Evolutionary conservation across 495 filamentous ascomycete genomes (phyloP), one percentile per base, ranked within the genome.

Genomic region (Cairneyella variabilis): DNA sequence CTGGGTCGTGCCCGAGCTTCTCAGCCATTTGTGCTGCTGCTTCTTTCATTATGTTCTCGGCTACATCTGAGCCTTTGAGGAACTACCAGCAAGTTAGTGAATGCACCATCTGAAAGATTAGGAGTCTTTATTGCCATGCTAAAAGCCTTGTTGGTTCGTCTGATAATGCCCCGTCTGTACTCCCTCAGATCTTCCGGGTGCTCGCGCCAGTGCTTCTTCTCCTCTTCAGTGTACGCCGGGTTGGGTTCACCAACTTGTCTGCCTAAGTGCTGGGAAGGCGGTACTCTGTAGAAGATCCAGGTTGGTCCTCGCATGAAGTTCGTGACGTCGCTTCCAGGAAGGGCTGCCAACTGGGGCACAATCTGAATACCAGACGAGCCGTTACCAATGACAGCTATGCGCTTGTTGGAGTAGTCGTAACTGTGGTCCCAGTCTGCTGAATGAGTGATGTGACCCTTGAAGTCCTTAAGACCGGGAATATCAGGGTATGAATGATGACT

Each of bases 301-400:
- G 38, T 46, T 43, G 10, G 12, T 6, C 67, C 66, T 10, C 67
- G 34, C 12, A 69, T 46, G 21, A 50, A 70, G 48, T 34, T 66
- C 30, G 20, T 65, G 43, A 54, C 69, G 80, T 78, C 77, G 80
- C 21, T 75, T 78, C 1, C 72, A 30, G 66, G 62, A 27, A 71
- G 64, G 20, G 66, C 59, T 17, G 73, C 75, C 40, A 78, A 64
- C 0, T 62, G 64, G 4, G 74, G 74, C 6, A 81, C 64, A 25
- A 77, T 70, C 45, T 81, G 77, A n/a, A 61, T 76, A 69, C 26
- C 59, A 56, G 41, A 76, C 74, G 17, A 73, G 52, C 38, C 72
- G 71, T 48, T 79, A 69, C 74, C 74, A 38, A 79, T 68, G 10
- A 76, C 64, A 22, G 69, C 68, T 2, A 74, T 70, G 20, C 69